These are phyloP conservation scores for Venturia asperata DNA, from an alignment of 2,329 filamentous ascomycete genomes.

Conservation along the genomic window DNA sequence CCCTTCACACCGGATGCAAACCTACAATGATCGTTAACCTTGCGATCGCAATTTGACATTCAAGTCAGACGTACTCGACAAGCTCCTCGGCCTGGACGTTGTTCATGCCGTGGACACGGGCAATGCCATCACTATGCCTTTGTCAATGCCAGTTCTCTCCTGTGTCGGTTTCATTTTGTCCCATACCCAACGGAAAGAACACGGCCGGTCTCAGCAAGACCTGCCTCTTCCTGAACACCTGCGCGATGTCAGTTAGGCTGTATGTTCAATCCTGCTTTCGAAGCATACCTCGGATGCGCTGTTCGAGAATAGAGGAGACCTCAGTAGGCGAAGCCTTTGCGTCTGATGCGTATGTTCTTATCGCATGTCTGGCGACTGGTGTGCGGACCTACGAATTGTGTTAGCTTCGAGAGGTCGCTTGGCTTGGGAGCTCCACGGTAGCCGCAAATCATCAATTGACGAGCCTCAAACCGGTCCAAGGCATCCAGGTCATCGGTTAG, in stretches of 20 bases:
- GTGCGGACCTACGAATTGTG: slow-evolving; percentile 62
- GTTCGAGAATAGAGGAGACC: slow-evolving; percentile 98
- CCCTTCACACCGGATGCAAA: slow-evolving; percentile 99
- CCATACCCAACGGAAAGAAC: slow-evolving; percentile 98
- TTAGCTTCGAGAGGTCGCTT: slow-evolving; percentile 9
- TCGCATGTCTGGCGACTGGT: slow-evolving; percentile 64
- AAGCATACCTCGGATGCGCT: slow-evolving; percentile 80
- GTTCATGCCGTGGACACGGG: slow-evolving; percentile 98
- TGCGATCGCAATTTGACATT: slow-evolving; percentile 24
- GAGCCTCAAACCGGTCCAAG: neutral
- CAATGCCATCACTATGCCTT: slow-evolving; percentile 89
- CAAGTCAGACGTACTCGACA: slow-evolving; percentile 72
- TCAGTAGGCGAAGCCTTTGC: slow-evolving; percentile 94
- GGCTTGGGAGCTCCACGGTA: neutral
- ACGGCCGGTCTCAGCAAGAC: slow-evolving; percentile 95
- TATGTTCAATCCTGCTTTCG: neutral
- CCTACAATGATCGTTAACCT: slow-evolving; percentile 44
- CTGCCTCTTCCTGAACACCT: slow-evolving; percentile 81
- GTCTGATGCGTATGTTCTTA: slow-evolving; percentile 84
- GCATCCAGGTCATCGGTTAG: neutral
- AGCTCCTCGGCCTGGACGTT: slow-evolving; percentile 99
- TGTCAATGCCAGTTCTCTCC: slow-evolving; percentile 21
- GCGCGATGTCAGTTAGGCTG: neutral
- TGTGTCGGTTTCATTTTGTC: slow-evolving; percentile 27
- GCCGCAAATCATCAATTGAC: neutral